Evolutionary conservation across 441 rosid genomes (phyloP).

Genomic region (Aquilaria agallochum): DNA sequence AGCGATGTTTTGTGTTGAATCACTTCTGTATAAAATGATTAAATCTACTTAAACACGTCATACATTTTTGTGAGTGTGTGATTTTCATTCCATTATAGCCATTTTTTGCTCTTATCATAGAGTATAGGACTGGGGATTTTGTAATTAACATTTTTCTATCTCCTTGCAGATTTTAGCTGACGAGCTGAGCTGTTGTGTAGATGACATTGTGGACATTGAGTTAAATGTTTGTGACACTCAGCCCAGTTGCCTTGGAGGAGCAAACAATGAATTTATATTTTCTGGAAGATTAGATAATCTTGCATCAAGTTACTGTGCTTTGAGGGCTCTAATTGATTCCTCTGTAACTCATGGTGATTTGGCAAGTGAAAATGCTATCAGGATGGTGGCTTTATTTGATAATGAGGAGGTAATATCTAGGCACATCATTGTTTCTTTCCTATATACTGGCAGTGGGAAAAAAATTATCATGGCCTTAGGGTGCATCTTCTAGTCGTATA

Average conservation of each 20-base stretch:
- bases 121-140: constrained; percentile 1
- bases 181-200: constrained; percentile 55
- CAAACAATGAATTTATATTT: constrained; percentile 78
- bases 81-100: too few species aligned
- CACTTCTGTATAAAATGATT: too few species aligned
- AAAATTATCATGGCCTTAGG: too few species aligned
- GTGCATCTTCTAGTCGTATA: too few species aligned
- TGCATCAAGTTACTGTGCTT: constrained; percentile 85
- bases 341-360: constrained; percentile 42
- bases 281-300: constrained; percentile 98
- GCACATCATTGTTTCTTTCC: constrained; percentile 7
- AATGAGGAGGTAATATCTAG: constrained; percentile 77
- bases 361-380: constrained; percentile 58
- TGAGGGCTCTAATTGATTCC: constrained; percentile 89
- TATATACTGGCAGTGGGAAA: constrained; percentile 9
- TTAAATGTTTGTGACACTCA: constrained; percentile 93
- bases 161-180: constrained; percentile 63
- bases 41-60: too few species aligned
- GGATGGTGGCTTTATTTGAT: constrained; percentile 93
- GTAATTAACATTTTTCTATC: constrained; percentile 3
- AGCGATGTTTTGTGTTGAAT: too few species aligned
- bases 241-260: constrained; percentile 97
- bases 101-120: too few species aligned
- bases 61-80: too few species aligned
- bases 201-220: constrained; percentile 76